Evolutionary conservation across 164 flowering plant species (phyloP).

Genomic region (Amborella trichopoda): DNA sequence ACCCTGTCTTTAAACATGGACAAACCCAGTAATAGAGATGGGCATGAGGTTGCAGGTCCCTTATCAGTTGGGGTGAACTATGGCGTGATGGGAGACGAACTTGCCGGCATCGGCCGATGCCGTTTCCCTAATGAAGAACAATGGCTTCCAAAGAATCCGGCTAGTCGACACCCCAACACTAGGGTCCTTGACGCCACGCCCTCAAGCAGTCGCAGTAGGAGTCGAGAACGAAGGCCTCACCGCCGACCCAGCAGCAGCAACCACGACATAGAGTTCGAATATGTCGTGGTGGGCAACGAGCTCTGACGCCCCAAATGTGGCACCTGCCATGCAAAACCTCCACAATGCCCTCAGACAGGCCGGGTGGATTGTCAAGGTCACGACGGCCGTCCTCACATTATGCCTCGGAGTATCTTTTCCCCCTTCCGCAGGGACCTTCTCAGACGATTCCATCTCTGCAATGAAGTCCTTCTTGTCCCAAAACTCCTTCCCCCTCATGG

Average conservation of each 20-base stretch:
- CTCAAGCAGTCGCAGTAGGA: slow-evolving; percentile 5
- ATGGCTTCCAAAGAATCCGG: slow-evolving; percentile 5
- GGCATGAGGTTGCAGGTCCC: too few species aligned
- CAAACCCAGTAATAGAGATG: too few species aligned
- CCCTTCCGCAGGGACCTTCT: slow-evolving; percentile 58
- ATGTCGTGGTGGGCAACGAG: slow-evolving; percentile 9
- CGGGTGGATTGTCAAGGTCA: slow-evolving; percentile 36
- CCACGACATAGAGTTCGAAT: slow-evolving; percentile 4
- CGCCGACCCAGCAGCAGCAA: slow-evolving; percentile 4
- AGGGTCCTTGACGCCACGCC: slow-evolving; percentile 2
- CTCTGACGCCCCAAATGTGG: slow-evolving; percentile 18
- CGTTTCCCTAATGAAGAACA: slow-evolving; percentile 2
- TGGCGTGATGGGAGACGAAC: slow-evolving; percentile 10
- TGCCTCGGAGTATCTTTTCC: slow-evolving; percentile 29
- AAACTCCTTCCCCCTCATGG: slow-evolving; percentile 57
- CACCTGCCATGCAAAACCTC: slow-evolving; percentile 61
- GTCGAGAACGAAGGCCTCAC: slow-evolving; percentile 3
- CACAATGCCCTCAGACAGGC: slow-evolving; percentile 35
- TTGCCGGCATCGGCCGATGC: slow-evolving; percentile 10
- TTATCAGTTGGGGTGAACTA: slow-evolving; percentile 17
- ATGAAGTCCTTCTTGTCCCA: slow-evolving; percentile 55
- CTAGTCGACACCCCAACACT: slow-evolving; percentile 6
- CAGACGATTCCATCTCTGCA: slow-evolving; percentile 23
- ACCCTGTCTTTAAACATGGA: too few species aligned
- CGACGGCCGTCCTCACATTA: slow-evolving; percentile 62